Evolutionary conservation across 768 basidiomycete genomes (phyloP).

Genomic region (Mycena vitilis): DNA sequence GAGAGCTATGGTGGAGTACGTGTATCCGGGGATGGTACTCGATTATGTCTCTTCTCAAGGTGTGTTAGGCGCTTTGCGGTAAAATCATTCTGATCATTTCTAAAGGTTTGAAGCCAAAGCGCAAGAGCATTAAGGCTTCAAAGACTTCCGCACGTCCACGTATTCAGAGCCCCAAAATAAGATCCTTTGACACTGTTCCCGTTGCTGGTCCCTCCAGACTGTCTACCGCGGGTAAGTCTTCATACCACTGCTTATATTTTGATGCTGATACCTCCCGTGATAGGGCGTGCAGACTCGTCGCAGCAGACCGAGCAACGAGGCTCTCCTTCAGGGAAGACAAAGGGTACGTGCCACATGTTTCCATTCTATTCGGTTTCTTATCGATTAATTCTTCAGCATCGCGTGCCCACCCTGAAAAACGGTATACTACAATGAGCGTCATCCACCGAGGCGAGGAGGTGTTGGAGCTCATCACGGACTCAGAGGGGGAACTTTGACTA

Average conservation of each 20-base stretch:
- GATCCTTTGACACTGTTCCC: too few species aligned
- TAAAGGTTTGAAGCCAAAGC: not conserved
- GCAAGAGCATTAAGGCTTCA: too few species aligned
- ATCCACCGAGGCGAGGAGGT: slow-evolving; percentile 17
- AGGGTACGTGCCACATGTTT: not conserved
- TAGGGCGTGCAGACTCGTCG: not conserved
- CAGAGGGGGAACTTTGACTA: not conserved
- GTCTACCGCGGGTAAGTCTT: too few species aligned
- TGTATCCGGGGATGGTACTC: slow-evolving; percentile 14
- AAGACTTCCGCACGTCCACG: too few species aligned
- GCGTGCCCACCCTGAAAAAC: not conserved
- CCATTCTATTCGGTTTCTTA: not conserved
- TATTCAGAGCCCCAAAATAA: not conserved
- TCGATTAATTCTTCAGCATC: not conserved
- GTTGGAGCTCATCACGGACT: slow-evolving; percentile 6
- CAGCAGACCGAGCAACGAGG: not conserved
- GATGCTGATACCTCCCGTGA: not conserved
- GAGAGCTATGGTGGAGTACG: slow-evolving; percentile 18
- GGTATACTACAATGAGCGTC: slow-evolving; percentile 15
- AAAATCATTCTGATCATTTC: not conserved
- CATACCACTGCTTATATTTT: too few species aligned
- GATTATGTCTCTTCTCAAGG: slow-evolving; percentile 8
- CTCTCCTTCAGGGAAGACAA: not conserved
- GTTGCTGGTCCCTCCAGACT: too few species aligned
- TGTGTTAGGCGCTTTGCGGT: not conserved